These are phyloP conservation scores for Ceratocystis cubensis DNA, from an alignment of 2,329 filamentous ascomycete genomes.

Conservation along the genomic window DNA sequence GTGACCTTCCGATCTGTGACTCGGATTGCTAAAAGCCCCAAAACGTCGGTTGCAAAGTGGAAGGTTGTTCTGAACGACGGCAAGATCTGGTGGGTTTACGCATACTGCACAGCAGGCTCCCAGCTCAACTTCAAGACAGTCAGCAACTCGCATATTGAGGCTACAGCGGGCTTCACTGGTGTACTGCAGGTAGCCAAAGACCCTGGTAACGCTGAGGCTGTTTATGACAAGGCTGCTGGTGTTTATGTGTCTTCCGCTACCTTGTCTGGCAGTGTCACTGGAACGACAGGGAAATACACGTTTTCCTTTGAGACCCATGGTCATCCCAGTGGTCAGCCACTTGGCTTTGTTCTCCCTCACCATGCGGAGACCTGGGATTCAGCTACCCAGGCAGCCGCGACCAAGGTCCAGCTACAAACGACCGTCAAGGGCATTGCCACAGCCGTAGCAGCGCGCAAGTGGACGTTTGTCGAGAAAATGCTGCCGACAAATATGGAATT, in stretches of 20 bases:
- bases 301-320: conserved; percentile 65
- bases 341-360: conserved; percentile 84
- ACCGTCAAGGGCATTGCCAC: conserved; percentile 75
- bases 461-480: conserved; percentile 64
- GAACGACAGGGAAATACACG: conserved; percentile 54
- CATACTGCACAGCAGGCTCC: conserved; percentile 45
- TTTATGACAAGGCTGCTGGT: conserved; percentile 66
- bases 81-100: conserved; percentile 69
- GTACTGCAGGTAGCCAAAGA: conserved; percentile 75
- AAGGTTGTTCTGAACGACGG: conserved; percentile 59
- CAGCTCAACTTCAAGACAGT: conserved; percentile 55
- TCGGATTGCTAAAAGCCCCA: conserved; percentile 42
- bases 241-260: conserved; percentile 55
- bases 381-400: conserved; percentile 37
- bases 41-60: conserved; percentile 62
- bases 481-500: conserved; percentile 66
- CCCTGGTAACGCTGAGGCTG: conserved; percentile 44
- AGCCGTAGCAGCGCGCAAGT: conserved; percentile 57
- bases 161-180: conserved; percentile 58
- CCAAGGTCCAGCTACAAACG: conserved; percentile 54
- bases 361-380: conserved; percentile 64
- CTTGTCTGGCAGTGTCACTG: conserved; percentile 50
- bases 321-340: conserved; percentile 43
- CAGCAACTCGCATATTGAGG: conserved; percentile 52
- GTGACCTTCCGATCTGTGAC: conserved; percentile 62